phyloP scores from a whole-genome alignment of 1,284 basidiomycete species.

The Leccinum solheimii region DNA sequence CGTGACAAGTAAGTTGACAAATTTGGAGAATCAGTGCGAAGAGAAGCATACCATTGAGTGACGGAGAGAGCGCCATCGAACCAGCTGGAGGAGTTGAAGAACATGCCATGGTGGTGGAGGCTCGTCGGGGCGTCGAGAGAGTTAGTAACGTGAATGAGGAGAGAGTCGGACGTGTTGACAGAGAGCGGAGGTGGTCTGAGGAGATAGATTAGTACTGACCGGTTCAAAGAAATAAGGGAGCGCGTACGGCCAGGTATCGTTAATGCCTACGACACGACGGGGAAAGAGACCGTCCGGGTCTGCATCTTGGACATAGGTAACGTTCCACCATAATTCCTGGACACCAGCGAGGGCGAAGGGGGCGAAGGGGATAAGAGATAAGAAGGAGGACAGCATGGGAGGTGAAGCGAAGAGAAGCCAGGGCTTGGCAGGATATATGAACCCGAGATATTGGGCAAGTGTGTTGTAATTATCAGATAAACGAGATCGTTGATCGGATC shows the following conservation, averaged over 20 bases:
- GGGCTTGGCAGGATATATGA: neutral
- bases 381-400: conserved; percentile 7
- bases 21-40: neutral
- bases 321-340: conserved; percentile 78
- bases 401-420: neutral
- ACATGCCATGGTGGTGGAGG: conserved; percentile 91
- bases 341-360: conserved; percentile 52
- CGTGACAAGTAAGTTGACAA: neutral
- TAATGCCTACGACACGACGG: conserved; percentile 82
- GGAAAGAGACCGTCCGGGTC: conserved; percentile 77
- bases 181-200: conserved; percentile 76
- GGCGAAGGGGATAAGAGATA: conserved; percentile 32
- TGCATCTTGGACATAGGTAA: conserved; percentile 69
- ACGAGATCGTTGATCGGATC: neutral
- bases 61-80: conserved; percentile 86
- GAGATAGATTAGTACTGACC: neutral
- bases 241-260: conserved; percentile 88
- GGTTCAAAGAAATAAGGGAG: neutral
- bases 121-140: conserved; percentile 62
- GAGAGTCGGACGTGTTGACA: conserved; percentile 69
- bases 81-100: conserved; percentile 84
- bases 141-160: conserved; percentile 78
- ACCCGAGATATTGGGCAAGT: neutral
- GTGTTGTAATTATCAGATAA: conserved; percentile 11
- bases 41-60: conserved; percentile 69